Evolutionary conservation across 768 basidiomycete species (phyloP), one percentile per base, ranked within the genome.

Genomic region (Leccinum disarticulatum): DNA sequence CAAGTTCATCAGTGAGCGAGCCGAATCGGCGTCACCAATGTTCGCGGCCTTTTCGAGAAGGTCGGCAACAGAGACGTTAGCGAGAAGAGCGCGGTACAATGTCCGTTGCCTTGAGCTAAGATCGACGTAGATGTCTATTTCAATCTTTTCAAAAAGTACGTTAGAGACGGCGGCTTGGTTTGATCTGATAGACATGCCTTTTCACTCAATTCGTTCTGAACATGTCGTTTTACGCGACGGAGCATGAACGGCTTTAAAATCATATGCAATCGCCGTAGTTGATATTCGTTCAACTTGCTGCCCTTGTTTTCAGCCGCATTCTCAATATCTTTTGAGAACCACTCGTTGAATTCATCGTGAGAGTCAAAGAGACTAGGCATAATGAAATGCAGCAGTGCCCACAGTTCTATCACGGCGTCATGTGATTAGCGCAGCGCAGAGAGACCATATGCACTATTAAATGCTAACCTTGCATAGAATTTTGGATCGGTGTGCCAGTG

Each of bases 311-410:
- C 95, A 4, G 85, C 86, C 17, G 93, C 93, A 70, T 91, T 95
- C 78, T 99, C 97, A 56, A 98, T 98, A 68, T 98, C 97, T 75
- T 98, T 97, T 11, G 96, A 97, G 74, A 99, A 99, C 97, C 97
- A 99, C 73, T 98, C 96, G 71, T 91, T 94, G 80, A 99, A 99
- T 76, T 99, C 97, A 69, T 98, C 95, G 68, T 98, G 95, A 14
- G 95, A 98, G 73, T 98, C 97, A 74, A 99, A 99, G 56, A 99
- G 79, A 71, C 92, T 95, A 3, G 97, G 97, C 97, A 99, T 99
- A 78, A 99, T 98, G 79, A 99, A 99, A 73, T 99, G 97, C 47
- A 99, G 80, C 59, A 99, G 80, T 1, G 97, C 97, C 97, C 97
- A 99, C 17, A 99, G 80, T 75, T 99, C 97, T 96, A 68, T 17